Conservation (phyloP, 177 flowering plant species). For the Vitis hybrid region DNA sequence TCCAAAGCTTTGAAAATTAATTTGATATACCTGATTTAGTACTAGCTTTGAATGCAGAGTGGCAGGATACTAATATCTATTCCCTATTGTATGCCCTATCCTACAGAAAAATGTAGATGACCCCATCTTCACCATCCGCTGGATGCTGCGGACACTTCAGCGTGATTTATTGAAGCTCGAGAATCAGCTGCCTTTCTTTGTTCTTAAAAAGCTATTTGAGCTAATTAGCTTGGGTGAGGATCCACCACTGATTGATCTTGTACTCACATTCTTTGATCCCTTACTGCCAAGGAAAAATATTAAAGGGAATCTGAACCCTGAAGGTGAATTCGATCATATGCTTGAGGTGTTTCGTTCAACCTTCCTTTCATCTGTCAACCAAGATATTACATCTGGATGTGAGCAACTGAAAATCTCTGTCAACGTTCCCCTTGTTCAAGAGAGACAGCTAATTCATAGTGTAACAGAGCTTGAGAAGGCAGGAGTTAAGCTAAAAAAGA, state of each 20-base stretch:
- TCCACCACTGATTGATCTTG: constrained; percentile 9
- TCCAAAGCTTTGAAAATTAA: too few relatives aligned
- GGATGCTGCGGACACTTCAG: constrained; percentile 28
- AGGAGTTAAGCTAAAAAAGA: constrained; percentile 20
- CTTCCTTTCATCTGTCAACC: constrained; percentile 10
- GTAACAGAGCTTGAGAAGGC: constrained; percentile 28
- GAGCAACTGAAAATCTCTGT: not conserved
- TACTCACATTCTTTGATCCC: constrained; percentile 24
- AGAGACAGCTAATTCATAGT: constrained; percentile 19
- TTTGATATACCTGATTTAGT: too few relatives aligned
- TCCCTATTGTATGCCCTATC: not conserved
- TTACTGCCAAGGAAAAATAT: constrained; percentile 12
- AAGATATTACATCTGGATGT: not conserved
- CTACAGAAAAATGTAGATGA: constrained; percentile 9
- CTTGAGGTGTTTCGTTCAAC: constrained; percentile 23
- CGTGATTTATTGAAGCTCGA: constrained; percentile 38
- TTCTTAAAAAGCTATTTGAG: constrained; percentile 22
- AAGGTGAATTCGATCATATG: constrained; percentile 16
- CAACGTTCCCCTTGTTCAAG: constrained; percentile 9
- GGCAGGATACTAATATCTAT: too few relatives aligned
- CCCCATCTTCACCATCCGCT: constrained; percentile 22
- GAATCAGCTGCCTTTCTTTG: constrained; percentile 42
- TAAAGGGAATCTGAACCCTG: not conserved
- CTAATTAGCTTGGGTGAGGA: constrained; percentile 10
- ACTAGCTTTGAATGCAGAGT: too few relatives aligned